Percentiles rank a stretch among this genome's conserved stretches.
phyloP scores from a whole-genome alignment of 1,139 yeast genomes.

The Maudiozyma humilis region DNA sequence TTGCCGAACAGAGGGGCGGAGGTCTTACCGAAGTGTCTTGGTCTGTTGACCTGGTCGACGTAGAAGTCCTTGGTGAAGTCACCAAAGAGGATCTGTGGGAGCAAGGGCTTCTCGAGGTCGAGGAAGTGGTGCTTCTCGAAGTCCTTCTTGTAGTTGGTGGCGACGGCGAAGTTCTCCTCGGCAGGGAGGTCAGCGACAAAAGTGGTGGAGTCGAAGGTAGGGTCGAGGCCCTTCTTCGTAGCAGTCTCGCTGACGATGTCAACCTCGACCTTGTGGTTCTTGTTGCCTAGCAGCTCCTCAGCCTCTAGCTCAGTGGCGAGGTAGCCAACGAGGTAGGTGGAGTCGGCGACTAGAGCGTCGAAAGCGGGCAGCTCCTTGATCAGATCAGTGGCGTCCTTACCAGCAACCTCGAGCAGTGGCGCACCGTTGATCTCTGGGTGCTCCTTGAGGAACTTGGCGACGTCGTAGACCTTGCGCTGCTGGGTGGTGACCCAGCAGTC shows the following conservation, averaged over 20 bases:
- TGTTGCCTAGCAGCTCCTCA: constrained; percentile 40
- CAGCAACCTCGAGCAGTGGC: constrained; percentile 65
- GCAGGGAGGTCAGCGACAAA: constrained; percentile 59
- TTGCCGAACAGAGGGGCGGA: constrained; percentile 84
- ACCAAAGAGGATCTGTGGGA: constrained; percentile 68
- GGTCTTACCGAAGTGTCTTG: constrained; percentile 86
- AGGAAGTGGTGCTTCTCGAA: constrained; percentile 71
- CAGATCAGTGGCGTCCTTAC: constrained; percentile 72
- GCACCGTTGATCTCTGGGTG: constrained; percentile 69
- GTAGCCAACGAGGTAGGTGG: constrained; percentile 54
- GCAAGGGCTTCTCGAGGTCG: constrained; percentile 73
- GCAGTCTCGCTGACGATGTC: constrained; percentile 24
- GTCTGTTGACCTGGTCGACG: constrained; percentile 92
- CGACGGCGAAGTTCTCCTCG: constrained; percentile 61
- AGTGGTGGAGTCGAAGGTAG: constrained; percentile 39
- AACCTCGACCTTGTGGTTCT: constrained; percentile 36
- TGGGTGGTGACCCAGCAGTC: constrained; percentile 75
- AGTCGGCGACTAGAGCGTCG: constrained; percentile 65
- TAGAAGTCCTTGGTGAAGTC: constrained; percentile 79
- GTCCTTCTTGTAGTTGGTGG: constrained; percentile 71
- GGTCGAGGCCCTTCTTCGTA: neutral
- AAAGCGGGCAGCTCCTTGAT: constrained; percentile 48
- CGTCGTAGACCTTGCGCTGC: constrained; percentile 74
- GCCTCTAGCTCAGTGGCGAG: constrained; percentile 59
- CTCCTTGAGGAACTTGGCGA: constrained; percentile 66